Evolutionary conservation across 1,284 basidiomycete genomes (phyloP), one percentile per base, ranked within the genome.

Genomic region (Phlebopus sp.): DNA sequence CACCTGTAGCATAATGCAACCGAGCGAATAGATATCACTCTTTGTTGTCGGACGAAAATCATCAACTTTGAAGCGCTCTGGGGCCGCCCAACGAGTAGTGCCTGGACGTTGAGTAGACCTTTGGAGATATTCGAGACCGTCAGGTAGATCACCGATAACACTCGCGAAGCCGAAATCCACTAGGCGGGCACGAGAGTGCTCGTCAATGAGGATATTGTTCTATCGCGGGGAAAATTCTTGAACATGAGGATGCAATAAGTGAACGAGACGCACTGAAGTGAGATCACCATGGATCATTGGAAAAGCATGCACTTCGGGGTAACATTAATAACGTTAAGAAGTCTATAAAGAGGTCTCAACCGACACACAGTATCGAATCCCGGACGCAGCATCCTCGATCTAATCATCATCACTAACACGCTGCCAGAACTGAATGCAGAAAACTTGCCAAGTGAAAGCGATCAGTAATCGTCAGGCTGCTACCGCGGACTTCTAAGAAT

Each of bases 171-270:
- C 47, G 17, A 49, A 49, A 27, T 49, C 47, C 9, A 32, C 31
- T 23, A 59, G 30, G 15, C 51, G 43, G 1, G 57, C 47, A 2
- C n/a, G 50, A 5, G 39, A 44, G 2, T 58, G 17, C 2, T 3
- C 27, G 10, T 59, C 57, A 1, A 59, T 23, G 11, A 62, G 47
- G 1, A 62, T 39, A 2, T 59, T 59, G n/a, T 49, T 46, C 57
- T 59, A 23, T n/a, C 25, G 8, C 5, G 25, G 4, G 8, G 8
- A 8, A 25, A 5, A 25, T 4, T 25, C 4, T 25, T 25, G 25
- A 5, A 25, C 8, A 25, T 25, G 25, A 25, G 25, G 4, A 25
- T 25, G 25, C 25, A 8, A 25, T 8, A 5, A 8, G 5, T 8
- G 8, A 25, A 25, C 8, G 29, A 19, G 1, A 59, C 57, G 1